These are phyloP conservation scores for Solanum phureja DNA, from an alignment of 257 asterid genomes.

Conservation along the genomic window DNA sequence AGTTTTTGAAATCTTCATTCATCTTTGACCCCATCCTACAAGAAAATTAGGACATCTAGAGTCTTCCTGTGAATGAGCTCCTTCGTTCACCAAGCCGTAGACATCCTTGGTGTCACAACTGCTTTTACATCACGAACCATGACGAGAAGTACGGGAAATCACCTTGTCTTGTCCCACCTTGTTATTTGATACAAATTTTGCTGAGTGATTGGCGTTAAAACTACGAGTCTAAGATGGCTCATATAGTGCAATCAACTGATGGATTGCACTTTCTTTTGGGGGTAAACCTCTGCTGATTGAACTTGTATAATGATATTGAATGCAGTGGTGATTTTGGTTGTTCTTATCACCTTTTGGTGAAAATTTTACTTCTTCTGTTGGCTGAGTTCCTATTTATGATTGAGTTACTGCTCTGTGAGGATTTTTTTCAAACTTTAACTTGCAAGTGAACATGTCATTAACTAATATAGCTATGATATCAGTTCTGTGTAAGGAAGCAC, in stretches of 20 bases:
- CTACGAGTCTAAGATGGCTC: neutral
- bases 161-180: neutral
- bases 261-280: neutral
- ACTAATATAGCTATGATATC: constrained; percentile 11
- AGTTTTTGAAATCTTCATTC: neutral
- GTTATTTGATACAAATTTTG: neutral
- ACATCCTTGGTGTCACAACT: neutral
- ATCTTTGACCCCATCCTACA: neutral
- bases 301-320: neutral
- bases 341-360: neutral
- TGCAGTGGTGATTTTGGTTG: neutral
- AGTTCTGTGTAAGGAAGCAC: constrained; percentile 65
- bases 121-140: neutral
- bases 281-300: neutral
- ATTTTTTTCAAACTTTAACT: neutral
- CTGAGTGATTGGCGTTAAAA: neutral
- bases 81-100: neutral
- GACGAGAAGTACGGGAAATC: neutral
- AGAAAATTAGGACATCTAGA: neutral
- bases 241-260: neutral
- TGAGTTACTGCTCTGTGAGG: neutral
- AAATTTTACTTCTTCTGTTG: neutral
- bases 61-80: neutral
- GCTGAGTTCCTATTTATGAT: neutral
- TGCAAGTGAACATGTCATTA: neutral